Conservation (phyloP, 345 rosid genomes). For the Arabis alpina region DNA sequence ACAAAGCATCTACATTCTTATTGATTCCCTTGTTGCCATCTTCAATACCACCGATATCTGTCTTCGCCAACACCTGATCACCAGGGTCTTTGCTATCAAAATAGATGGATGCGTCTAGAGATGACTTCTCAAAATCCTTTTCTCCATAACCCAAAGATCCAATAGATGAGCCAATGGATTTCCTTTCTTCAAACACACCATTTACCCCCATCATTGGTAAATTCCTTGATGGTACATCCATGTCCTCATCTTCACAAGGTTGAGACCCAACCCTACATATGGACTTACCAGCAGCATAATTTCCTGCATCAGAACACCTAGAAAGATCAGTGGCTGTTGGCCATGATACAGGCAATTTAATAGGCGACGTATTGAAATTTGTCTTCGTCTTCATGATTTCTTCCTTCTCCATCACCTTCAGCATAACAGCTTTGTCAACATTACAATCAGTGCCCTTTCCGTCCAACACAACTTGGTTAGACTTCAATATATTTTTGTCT, state of each 20-base stretch:
- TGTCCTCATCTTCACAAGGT: conserved; percentile 41
- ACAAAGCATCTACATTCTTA: conserved; percentile 36
- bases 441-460: conserved; percentile 43
- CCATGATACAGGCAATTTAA: conserved; percentile 17
- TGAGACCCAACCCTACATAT: conserved; percentile 36
- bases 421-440: conserved; percentile 42
- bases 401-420: conserved; percentile 60
- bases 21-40: conserved; percentile 37
- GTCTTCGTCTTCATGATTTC: conserved; percentile 52
- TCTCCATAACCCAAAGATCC: conserved; percentile 43
- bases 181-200: conserved; percentile 41
- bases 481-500: conserved; percentile 34
- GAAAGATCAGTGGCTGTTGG: conserved; percentile 31
- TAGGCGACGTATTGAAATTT: conserved; percentile 43
- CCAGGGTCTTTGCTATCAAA: conserved; percentile 39
- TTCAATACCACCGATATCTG: conserved; percentile 37
- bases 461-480: conserved; percentile 42
- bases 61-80: conserved; percentile 35
- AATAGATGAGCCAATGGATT: conserved; percentile 34
- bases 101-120: conserved; percentile 38
- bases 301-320: conserved; percentile 33
- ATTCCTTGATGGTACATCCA: conserved; percentile 37
- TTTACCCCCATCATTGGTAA: conserved; percentile 39
- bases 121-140: conserved; percentile 42
- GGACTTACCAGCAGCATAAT: conserved; percentile 32